These are phyloP conservation scores for Quercus variabilis DNA, from an alignment of 306 rosid genomes.

Conservation along the genomic window DNA sequence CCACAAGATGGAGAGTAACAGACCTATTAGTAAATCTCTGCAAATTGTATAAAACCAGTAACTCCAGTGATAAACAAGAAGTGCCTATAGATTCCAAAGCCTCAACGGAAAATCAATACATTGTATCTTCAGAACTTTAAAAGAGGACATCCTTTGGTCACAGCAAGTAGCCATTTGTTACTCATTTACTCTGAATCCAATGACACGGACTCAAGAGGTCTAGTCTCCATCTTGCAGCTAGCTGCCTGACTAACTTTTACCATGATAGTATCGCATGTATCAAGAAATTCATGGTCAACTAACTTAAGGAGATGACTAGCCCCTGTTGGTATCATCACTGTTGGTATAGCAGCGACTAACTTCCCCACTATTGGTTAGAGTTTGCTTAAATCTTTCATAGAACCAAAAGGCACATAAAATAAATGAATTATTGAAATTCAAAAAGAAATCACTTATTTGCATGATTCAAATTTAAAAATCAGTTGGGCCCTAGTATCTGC, in stretches of 20 bases:
- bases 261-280: too few relatives aligned
- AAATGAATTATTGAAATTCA: not conserved
- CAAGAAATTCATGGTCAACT: too few relatives aligned
- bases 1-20: conserved; percentile 24
- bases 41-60: conserved; percentile 42
- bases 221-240: too few relatives aligned
- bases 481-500: not conserved
- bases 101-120: conserved; percentile 60
- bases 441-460: not conserved
- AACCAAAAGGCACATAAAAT: too few relatives aligned
- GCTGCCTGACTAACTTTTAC: too few relatives aligned
- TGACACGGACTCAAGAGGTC: conserved; percentile 60
- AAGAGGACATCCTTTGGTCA: conserved; percentile 70
- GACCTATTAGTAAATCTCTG: conserved; percentile 30
- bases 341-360: too few relatives aligned
- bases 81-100: conserved; percentile 40
- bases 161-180: conserved; percentile 72
- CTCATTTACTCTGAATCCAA: conserved; percentile 80
- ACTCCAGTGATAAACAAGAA: conserved; percentile 33
- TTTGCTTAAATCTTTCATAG: not conserved
- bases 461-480: not conserved
- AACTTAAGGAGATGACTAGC: too few relatives aligned
- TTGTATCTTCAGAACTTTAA: conserved; percentile 80
- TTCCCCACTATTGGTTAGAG: not conserved
- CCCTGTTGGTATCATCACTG: too few relatives aligned